Conservation (phyloP, 495 filamentous ascomycete species). For the Aspergillus diversus region DNA sequence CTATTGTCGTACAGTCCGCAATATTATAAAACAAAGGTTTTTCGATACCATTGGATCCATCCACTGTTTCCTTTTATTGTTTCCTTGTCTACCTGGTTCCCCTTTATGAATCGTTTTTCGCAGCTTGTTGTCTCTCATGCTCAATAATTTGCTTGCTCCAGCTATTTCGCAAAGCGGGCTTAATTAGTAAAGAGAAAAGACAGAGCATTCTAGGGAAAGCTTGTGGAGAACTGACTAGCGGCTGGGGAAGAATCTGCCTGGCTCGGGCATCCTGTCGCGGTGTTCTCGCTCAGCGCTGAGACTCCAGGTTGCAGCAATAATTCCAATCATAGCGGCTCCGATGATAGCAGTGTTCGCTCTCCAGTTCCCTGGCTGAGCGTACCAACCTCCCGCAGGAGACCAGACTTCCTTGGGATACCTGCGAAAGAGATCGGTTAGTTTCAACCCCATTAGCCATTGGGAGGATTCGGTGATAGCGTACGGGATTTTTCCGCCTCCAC, state of each 20-base stretch:
- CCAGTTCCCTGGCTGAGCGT: conserved; percentile 92
- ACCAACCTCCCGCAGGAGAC: conserved; percentile 98
- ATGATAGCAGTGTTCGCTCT: conserved; percentile 89
- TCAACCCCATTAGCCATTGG: conserved; percentile 1
- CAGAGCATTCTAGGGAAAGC: conserved; percentile 9
- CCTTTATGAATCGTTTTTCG: conserved; percentile 59
- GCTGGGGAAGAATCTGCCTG: conserved; percentile 88
- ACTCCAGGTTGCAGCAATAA: conserved; percentile 74
- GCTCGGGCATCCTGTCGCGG: conserved; percentile 83
- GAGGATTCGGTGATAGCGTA: conserved; percentile 50
- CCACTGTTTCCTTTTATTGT: conserved; percentile 24
- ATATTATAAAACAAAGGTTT: conserved; percentile 42
- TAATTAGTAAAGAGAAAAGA: conserved; percentile 24
- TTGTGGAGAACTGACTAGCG: conserved; percentile 72
- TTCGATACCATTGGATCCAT: conserved; percentile 32
- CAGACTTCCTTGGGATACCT: conserved; percentile 99
- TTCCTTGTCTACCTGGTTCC: not conserved
- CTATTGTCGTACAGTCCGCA: conserved; percentile 51
- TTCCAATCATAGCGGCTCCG: conserved; percentile 69
- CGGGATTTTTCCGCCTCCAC: conserved; percentile 83
- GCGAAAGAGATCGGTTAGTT: conserved; percentile 31
- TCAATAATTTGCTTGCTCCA: conserved; percentile 93
- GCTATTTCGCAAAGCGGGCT: conserved; percentile 46
- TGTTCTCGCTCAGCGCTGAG: conserved; percentile 82
- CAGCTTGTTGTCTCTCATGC: conserved; percentile 67